These are phyloP conservation scores for Lactarius hengduanensis DNA, from an alignment of 768 basidiomycete species.

Conservation along the genomic window DNA sequence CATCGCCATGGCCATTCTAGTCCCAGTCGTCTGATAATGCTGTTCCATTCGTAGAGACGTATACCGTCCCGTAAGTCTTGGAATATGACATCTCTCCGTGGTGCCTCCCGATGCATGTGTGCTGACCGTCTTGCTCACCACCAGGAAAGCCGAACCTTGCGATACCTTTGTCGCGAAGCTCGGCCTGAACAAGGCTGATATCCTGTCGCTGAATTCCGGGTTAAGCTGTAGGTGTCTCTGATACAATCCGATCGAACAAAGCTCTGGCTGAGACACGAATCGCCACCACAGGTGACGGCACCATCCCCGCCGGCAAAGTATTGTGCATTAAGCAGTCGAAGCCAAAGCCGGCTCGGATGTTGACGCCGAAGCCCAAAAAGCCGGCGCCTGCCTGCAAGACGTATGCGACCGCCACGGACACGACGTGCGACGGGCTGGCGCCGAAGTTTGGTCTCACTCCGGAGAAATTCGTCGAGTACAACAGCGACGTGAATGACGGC, in stretches of 20 bases:
- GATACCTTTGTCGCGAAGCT: neutral
- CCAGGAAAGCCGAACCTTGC: constrained; percentile 6
- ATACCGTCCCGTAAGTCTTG: neutral
- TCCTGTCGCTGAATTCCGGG: constrained; percentile 13
- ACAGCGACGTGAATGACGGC: constrained; percentile 10
- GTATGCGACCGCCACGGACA: constrained; percentile 10
- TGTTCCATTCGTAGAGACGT: neutral
- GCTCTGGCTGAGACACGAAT: too few species aligned
- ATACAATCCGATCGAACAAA: neutral
- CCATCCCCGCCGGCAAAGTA: neutral
- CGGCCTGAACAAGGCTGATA: neutral
- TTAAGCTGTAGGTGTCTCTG: neutral
- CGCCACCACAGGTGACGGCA: neutral
- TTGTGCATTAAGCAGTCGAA: neutral
- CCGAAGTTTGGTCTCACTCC: neutral
- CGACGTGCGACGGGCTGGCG: constrained; percentile 4
- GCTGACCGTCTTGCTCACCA: neutral
- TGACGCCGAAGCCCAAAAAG: too few species aligned
- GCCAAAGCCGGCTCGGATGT: too few species aligned
- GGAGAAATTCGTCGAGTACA: constrained; percentile 1
- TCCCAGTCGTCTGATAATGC: neutral
- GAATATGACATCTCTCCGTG: too few species aligned
- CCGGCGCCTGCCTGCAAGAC: constrained; percentile 11
- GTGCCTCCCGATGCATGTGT: too few species aligned
- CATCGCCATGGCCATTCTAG: neutral